Conservation (phyloP, 768 basidiomycete genomes). For the Boletus reticuloceps region DNA sequence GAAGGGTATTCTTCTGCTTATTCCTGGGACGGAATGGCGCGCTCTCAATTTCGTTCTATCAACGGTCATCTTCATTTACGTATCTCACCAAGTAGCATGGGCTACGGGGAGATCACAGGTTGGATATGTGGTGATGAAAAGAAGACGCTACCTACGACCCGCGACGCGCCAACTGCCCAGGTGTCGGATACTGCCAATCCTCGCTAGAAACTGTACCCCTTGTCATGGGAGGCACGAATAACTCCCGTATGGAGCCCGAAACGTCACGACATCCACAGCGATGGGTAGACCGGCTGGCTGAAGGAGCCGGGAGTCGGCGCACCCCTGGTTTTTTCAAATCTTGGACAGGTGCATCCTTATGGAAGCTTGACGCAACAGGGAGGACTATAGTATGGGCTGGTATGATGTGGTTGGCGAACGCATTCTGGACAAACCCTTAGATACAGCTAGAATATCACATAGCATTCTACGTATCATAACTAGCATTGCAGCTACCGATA, state of each 20-base stretch:
- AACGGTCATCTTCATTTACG: conserved; percentile 74
- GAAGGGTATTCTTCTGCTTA: conserved; percentile 73
- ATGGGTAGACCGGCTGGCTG: conserved; percentile 53
- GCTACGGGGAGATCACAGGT: conserved; percentile 69
- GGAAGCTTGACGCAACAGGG: conserved; percentile 40
- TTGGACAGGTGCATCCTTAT: conserved; percentile 32
- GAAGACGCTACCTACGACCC: conserved; percentile 21
- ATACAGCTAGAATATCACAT: neutral
- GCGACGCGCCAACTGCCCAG: conserved; percentile 1
- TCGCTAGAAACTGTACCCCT: conserved; percentile 11
- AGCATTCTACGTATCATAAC: neutral
- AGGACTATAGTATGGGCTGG: conserved; percentile 41
- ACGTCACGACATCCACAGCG: conserved; percentile 39
- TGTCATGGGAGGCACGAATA: neutral
- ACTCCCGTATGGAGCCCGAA: conserved; percentile 29
- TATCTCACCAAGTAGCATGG: conserved; percentile 72
- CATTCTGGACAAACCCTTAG: conserved; percentile 48
- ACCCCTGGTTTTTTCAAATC: conserved; percentile 25
- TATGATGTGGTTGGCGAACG: conserved; percentile 65
- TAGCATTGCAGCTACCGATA: neutral
- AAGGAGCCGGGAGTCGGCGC: conserved; percentile 23
- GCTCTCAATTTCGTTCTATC: conserved; percentile 78
- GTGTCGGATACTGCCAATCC: neutral
- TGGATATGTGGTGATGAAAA: conserved; percentile 46
- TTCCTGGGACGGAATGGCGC: conserved; percentile 73